These are phyloP conservation scores for Niveomyces coronatus DNA, from an alignment of 2,329 filamentous ascomycete species.

Conservation along the genomic window DNA sequence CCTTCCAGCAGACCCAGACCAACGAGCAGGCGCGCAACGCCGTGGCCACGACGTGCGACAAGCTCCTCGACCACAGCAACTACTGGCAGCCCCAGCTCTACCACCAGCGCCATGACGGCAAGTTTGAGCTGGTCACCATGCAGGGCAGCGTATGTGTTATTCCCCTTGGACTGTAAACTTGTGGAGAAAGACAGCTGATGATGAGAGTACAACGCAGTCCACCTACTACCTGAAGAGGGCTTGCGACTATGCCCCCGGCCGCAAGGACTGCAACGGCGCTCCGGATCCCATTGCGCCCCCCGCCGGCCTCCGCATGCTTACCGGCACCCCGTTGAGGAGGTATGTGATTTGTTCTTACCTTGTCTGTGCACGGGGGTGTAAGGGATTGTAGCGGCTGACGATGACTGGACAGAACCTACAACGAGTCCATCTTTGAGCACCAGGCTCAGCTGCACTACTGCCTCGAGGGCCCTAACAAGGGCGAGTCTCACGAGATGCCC, in stretches of 20 bases:
- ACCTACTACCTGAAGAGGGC: constrained; percentile 19
- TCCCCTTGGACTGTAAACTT: too few species aligned
- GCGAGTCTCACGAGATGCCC: constrained; percentile 37
- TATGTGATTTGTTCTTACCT: constrained; percentile 15
- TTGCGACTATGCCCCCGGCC: constrained; percentile 18
- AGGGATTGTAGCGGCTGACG: constrained; percentile 13
- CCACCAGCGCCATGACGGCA: constrained; percentile 42
- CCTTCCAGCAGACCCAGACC: constrained; percentile 44
- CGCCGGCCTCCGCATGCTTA: constrained; percentile 53
- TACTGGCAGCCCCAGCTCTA: constrained; percentile 57
- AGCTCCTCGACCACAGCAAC: constrained; percentile 50
- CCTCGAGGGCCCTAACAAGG: constrained; percentile 27
- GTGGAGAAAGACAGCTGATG: neutral
- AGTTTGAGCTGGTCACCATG: constrained; percentile 33
- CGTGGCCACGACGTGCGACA: constrained; percentile 55
- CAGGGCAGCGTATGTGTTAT: constrained; percentile 17
- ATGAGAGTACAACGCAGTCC: constrained; percentile 11
- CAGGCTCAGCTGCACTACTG: constrained; percentile 47
- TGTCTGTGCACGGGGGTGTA: constrained; percentile 14
- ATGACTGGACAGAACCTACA: constrained; percentile 26
- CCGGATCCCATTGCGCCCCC: constrained; percentile 44
- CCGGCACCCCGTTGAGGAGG: constrained; percentile 44
- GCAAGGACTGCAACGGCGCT: constrained; percentile 14
- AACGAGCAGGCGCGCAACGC: constrained; percentile 41
- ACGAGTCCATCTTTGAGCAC: constrained; percentile 32